Evolutionary conservation across 106 monocot species (phyloP).

Genomic region (Platanthera zijinensis): DNA sequence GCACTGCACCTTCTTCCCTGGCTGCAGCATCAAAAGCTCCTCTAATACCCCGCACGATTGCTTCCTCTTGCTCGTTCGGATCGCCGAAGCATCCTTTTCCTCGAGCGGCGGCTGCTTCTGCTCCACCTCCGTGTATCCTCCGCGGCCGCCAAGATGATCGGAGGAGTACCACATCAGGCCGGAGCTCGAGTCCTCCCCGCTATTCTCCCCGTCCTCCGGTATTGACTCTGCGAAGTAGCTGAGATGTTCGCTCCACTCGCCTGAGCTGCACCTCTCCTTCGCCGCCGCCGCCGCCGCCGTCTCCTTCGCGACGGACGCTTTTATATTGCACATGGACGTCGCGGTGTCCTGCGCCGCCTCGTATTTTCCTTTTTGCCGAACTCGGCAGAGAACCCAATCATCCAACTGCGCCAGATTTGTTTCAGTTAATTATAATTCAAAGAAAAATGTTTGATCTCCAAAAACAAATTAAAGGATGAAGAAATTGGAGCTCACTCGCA

Average conservation of each 20-base stretch:
- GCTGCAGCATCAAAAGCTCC: too few species aligned
- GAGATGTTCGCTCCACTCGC: neutral
- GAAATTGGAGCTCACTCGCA: conserved; percentile 13
- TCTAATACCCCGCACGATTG: too few species aligned
- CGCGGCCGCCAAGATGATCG: too few species aligned
- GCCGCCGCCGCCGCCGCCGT: neutral
- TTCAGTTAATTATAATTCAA: neutral
- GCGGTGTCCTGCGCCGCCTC: neutral
- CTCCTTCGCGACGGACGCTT: neutral
- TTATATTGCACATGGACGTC: neutral
- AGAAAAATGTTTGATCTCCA: neutral
- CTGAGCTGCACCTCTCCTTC: neutral
- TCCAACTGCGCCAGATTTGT: neutral
- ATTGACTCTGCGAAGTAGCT: neutral
- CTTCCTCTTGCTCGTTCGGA: too few species aligned
- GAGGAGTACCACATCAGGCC: too few species aligned
- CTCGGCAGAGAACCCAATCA: neutral
- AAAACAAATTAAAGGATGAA: neutral
- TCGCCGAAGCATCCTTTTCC: too few species aligned
- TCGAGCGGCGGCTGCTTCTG: too few species aligned
- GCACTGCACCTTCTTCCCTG: too few species aligned
- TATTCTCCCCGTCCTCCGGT: neutral
- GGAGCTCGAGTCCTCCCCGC: too few species aligned
- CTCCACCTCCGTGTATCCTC: too few species aligned
- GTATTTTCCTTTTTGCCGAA: neutral